These are phyloP conservation scores for Thyridium curvatum DNA, from an alignment of 2,329 filamentous ascomycete genomes.

Conservation along the genomic window DNA sequence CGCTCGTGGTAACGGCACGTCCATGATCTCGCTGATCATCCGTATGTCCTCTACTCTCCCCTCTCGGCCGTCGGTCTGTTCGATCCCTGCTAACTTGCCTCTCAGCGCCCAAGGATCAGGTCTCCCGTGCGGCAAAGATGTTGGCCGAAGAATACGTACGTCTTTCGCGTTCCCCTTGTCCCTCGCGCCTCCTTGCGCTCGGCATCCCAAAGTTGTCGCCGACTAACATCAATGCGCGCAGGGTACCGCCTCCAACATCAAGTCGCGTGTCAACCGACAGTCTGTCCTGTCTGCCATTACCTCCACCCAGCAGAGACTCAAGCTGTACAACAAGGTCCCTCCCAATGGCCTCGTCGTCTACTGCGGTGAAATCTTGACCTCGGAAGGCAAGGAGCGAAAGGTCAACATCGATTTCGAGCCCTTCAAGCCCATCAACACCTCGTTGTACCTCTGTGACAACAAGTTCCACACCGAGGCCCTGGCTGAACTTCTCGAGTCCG, in stretches of 20 bases:
- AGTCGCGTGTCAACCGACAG: slow-evolving; percentile 97
- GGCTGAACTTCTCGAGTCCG: slow-evolving; percentile 93
- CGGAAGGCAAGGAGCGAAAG: slow-evolving; percentile 97
- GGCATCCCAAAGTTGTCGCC: background rate
- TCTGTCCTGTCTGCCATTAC: slow-evolving; percentile 98
- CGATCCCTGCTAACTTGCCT: slow-evolving; percentile 10
- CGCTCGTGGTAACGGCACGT: slow-evolving; percentile 95
- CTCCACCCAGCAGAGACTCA: slow-evolving; percentile 96
- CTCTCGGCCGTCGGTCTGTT: slow-evolving; percentile 6
- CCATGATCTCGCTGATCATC: slow-evolving; percentile 99
- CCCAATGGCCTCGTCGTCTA: slow-evolving; percentile 97
- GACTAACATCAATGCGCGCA: slow-evolving; percentile 29
- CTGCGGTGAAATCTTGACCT: slow-evolving; percentile 99
- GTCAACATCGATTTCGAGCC: slow-evolving; percentile 99
- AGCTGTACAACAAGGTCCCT: slow-evolving; percentile 98
- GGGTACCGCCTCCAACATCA: slow-evolving; percentile 99
- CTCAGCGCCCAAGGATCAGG: slow-evolving; percentile 91
- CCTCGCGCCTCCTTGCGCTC: background rate
- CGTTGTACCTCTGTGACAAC: slow-evolving; percentile 98
- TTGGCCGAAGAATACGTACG: slow-evolving; percentile 99
- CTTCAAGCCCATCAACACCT: slow-evolving; percentile 99
- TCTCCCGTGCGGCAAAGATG: slow-evolving; percentile 96
- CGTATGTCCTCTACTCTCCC: slow-evolving; percentile 60
- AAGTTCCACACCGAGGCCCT: slow-evolving; percentile 99
- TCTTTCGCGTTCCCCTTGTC: slow-evolving; percentile 10